Conservation (phyloP, 2,329 filamentous ascomycete genomes). For the Aspergillus melleus region DNA sequence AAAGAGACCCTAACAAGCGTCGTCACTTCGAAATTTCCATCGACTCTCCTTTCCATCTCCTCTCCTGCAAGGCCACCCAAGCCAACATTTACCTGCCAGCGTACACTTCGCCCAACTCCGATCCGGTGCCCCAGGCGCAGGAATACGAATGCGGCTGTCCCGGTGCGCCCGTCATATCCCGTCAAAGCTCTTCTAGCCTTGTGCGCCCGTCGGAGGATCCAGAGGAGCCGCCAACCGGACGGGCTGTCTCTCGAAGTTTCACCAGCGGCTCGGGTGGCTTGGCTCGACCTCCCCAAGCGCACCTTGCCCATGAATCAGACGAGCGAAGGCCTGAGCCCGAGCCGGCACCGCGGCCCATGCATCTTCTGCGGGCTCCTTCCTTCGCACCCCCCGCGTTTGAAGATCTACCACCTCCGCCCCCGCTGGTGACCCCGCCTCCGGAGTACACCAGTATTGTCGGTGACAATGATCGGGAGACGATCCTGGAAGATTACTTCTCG, state of each 20-base stretch:
- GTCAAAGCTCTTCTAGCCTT: conserved; percentile 26
- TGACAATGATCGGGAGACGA: conserved; percentile 63
- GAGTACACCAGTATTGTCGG: conserved; percentile 79
- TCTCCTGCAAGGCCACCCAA: conserved; percentile 90
- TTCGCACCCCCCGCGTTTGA: conserved; percentile 88
- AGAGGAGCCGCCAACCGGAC: conserved; percentile 28
- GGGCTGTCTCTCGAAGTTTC: conserved; percentile 37
- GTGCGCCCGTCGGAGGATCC: conserved; percentile 22
- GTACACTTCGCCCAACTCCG: conserved; percentile 63
- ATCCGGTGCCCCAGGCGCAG: conserved; percentile 53
- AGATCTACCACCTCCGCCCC: conserved; percentile 73
- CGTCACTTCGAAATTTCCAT: conserved; percentile 96
- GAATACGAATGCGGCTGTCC: conserved; percentile 67
- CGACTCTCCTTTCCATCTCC: conserved; percentile 89
- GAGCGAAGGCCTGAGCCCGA: conserved; percentile 40
- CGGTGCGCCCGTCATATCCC: conserved; percentile 55
- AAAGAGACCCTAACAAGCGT: conserved; percentile 73
- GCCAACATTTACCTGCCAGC: conserved; percentile 83
- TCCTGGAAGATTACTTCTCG: conserved; percentile 82
- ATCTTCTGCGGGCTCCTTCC: conserved; percentile 77
- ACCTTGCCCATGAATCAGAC: conserved; percentile 47
- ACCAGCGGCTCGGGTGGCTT: conserved; percentile 42
- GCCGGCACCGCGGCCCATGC: conserved; percentile 67
- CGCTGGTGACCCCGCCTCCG: conserved; percentile 76
- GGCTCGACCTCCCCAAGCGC: conserved; percentile 51